Base-by-base conservation (phyloP, 495 filamentous ascomycete species). In the Amniculicola lignicola region DNA sequence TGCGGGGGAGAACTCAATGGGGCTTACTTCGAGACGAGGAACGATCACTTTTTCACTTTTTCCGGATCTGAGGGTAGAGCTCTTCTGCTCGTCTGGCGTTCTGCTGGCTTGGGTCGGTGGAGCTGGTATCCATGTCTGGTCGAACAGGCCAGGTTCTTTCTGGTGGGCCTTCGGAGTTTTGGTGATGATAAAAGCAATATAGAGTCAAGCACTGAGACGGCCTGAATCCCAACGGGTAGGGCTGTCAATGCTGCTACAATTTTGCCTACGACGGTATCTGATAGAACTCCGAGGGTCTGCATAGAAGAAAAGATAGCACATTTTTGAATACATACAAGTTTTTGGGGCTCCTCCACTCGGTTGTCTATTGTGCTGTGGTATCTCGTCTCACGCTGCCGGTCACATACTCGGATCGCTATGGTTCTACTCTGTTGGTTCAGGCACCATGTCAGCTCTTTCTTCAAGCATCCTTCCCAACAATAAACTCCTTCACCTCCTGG, bases 11-110 rank as follows among this genome's bases (percentile, higher is more conserved):
- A 91, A 96, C 93, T 95, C 89, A 90, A 98, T 95, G 93, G 93
- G 93, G 93, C 93, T 96, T 89, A 98, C 95, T 96, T 96, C 88
- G 93, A 88, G 83, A 87, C 90, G 90, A 96, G 91, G 87, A 84
- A 87, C 82, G 28, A 16, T 25, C 67, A 63, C 57, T 51, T 63
- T 71, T 63, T 67, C 63, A 57, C 49, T 62, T 72, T 64, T 65
- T 65, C 64, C 66, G 73, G 73, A 76, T 84, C 81, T 77, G 80
- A 80, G 81, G 62, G 44, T 28, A 42, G 33, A 44, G 63, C 12
- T 58, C 40, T 50, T 48, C 44, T 36, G 54, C 42, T 10, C n/a
- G 7, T 33, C n/a, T 33, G 29, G n/a, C 7, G 29, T 19, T 6
- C 29, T 52, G 23, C 9, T 16, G 28, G 55, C 51, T 68, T 39